A percentile compares a stretch with the other conserved stretches of the same genome.
These are phyloP conservation scores for Linnemannia schmuckeri DNA, from an alignment of 192 early-diverging fungal genomes.

Conservation along the genomic window DNA sequence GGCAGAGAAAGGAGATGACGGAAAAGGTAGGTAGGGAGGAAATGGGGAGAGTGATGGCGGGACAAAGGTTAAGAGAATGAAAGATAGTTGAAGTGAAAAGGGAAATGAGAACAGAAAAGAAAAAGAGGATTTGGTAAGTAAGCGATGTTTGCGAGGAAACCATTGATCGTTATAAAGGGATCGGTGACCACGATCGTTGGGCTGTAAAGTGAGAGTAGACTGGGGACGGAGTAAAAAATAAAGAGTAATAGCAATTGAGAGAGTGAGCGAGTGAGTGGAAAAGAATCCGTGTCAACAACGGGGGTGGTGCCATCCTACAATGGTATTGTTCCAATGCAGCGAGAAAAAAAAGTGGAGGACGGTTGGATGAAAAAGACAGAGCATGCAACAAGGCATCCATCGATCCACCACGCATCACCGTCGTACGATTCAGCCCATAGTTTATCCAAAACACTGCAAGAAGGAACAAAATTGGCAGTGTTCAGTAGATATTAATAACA, in stretches of 20 bases:
- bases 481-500: constrained; percentile 19
- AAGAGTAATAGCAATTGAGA: not conserved
- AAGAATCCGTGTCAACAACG: not conserved
- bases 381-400: constrained; percentile 9
- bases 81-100: not conserved
- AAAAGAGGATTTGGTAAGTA: not conserved
- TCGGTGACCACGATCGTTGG: not conserved
- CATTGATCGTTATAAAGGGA: constrained; percentile 3
- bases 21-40: not conserved
- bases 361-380: not conserved
- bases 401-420: not conserved
- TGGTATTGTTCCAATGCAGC: not conserved
- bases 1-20: not conserved
- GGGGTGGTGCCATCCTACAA: not conserved
- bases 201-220: not conserved
- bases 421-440: constrained; percentile 2
- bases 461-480: constrained; percentile 2
- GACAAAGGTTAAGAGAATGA: not conserved
- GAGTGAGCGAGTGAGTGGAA: not conserved
- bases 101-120: not conserved
- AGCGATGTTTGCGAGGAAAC: not conserved
- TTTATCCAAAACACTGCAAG: not conserved
- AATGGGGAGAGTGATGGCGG: not conserved
- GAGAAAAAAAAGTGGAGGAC: not conserved
- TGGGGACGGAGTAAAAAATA: not conserved